Evolutionary conservation across 1,284 basidiomycete species (phyloP), one percentile per base, ranked within the genome.

Genomic region (Golubevia sp.): DNA sequence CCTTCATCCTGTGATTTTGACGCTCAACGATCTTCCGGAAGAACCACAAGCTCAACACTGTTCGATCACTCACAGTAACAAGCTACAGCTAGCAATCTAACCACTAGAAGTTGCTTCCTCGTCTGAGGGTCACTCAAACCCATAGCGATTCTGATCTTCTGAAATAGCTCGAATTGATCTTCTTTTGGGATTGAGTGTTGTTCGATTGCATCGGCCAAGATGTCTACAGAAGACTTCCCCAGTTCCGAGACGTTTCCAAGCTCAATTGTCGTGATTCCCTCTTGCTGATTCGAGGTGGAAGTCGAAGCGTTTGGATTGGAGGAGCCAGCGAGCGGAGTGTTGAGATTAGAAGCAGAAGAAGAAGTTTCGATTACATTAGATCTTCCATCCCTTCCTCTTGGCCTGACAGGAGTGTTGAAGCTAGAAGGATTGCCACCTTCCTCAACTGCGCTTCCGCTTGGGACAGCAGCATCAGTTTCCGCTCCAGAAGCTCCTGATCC

Each of bases 91-190:
- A 97, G 87, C 25, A 99, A 87, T 55, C 96, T 89, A 56, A 92
- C 88, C 63, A 90, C 86, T 38, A 97, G 88, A 52, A 98, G 87
- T 83, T 94, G 91, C 81, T 91, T 89, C 55, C 95, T 89, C 21
- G 89, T 88, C 21, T 84, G 86, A 56, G 88, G 87, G 62, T 88
- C 86, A 6, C 87, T 87, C 56, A 94, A 85, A 2, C 89, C 88
- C 67, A 89, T 87, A 4, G 93, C 91, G 52, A 92, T 86, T 58
- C 95, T 90, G 64, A 96, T 91, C 63, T 92, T 91, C 84, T 92
- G 94, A 68, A 97, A 87, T 3, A 97, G 86, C 77, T 94, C 92
- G 76, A 94, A 95, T 75, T 91, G 92, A 84, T 96, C 93, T 50
- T 90, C 89, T 23, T 91, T 88, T 13, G 94, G 91, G 49, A 98